These are phyloP conservation scores for Leishmania tropica DNA, from an alignment of 208 protist species.

Conservation along the genomic window DNA sequence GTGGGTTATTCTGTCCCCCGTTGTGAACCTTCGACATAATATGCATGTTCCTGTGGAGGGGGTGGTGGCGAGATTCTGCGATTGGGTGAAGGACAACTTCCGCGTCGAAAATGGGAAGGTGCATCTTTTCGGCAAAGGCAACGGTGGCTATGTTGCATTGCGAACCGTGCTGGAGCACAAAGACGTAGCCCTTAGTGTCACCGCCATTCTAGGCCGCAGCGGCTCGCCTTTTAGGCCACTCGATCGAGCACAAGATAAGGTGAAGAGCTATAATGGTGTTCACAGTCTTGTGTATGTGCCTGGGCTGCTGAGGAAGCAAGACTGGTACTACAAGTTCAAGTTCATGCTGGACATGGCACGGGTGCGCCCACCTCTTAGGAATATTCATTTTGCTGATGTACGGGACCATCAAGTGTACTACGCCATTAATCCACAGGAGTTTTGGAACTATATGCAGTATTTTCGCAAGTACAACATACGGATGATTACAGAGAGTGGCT, in stretches of 20 bases:
- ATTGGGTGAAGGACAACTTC: conserved; percentile 82
- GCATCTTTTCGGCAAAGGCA: conserved; percentile 87
- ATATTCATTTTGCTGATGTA: conserved; percentile 89
- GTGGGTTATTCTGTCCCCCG: conserved; percentile 80
- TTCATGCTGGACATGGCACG: conserved; percentile 88
- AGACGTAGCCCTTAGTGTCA: conserved; percentile 75
- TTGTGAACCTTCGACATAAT: conserved; percentile 81
- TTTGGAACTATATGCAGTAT: conserved; percentile 90
- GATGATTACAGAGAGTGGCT: conserved; percentile 66
- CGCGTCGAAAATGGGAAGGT: conserved; percentile 76
- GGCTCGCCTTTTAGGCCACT: conserved; percentile 79
- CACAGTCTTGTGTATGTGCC: conserved; percentile 85
- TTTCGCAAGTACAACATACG: conserved; percentile 86
- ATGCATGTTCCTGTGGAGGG: conserved; percentile 79
- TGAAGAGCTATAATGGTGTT: conserved; percentile 82
- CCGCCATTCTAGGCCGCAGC: conserved; percentile 71
- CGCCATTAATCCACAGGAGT: conserved; percentile 88
- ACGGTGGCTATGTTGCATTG: conserved; percentile 78
- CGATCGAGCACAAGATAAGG: conserved; percentile 72
- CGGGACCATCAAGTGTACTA: conserved; percentile 90
- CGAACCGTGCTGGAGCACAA: conserved; percentile 80
- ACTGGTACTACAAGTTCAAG: conserved; percentile 93
- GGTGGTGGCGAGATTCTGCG: conserved; percentile 84
- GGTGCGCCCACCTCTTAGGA: conserved; percentile 68
- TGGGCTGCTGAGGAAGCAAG: conserved; percentile 78